A percentile compares a stretch with the other conserved stretches of the same genome.
phyloP scores from a whole-genome alignment of 805 yeast genomes.

The Kodamaea restingae region DNA sequence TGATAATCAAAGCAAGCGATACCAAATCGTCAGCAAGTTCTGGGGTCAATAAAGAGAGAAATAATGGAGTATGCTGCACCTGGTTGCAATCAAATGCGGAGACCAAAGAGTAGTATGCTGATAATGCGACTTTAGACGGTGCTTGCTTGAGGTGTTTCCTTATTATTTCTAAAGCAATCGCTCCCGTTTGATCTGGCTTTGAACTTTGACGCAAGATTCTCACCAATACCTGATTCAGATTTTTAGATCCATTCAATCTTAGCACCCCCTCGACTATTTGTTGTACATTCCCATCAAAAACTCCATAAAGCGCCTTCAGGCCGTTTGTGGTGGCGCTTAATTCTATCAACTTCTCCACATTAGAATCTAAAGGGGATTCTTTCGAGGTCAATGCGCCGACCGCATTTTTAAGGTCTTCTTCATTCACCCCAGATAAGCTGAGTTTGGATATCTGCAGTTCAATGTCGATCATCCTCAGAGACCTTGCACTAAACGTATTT shows the following conservation, averaged over 20 bases:
- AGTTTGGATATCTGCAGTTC: background rate
- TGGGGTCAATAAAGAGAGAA: conserved; percentile 18
- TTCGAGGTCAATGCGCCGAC: background rate
- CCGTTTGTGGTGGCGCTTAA: background rate
- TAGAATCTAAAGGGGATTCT: background rate
- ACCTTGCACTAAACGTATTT: background rate
- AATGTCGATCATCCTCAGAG: background rate
- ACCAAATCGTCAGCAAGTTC: conserved; percentile 11
- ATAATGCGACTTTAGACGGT: conserved; percentile 11
- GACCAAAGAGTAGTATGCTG: conserved; percentile 18
- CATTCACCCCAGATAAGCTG: conserved; percentile 12
- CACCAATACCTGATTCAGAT: conserved; percentile 14
- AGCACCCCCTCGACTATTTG: conserved; percentile 15
- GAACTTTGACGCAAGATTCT: conserved; percentile 9
- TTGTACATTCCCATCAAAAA: background rate
- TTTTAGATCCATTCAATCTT: conserved; percentile 14
- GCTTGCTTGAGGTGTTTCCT: conserved; percentile 4
- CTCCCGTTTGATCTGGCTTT: conserved; percentile 1
- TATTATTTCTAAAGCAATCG: conserved; percentile 10
- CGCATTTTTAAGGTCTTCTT: conserved; percentile 1
- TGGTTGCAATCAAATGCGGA: conserved; percentile 17
- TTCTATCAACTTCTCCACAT: background rate
- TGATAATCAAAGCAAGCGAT: conserved; percentile 18
- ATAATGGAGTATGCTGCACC: conserved; percentile 19
- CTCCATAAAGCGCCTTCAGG: background rate